Evolutionary conservation across 306 rosid species (phyloP), one percentile per base, ranked within the genome.

Genomic region (Pyrus bretschneideri): DNA sequence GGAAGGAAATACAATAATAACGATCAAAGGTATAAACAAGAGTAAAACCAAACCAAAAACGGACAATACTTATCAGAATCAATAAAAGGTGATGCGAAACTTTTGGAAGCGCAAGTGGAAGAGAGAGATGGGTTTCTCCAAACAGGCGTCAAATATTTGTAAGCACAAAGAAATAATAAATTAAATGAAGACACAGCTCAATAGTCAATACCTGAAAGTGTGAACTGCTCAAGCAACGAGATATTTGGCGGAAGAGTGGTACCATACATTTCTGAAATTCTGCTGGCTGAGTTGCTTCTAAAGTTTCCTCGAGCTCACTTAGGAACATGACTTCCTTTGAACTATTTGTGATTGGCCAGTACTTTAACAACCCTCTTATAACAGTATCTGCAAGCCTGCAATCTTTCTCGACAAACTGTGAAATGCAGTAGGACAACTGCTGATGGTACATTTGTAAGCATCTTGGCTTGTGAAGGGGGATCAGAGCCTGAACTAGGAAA

Each of bases 391-490:
- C 82, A 73, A 89, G 93, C 81, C 83, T 87, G 78, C 76, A 55
- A 74, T 89, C 91, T 61, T 89, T 89, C 76, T 89, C 91, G 57
- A 89, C 85, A 72, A 89, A 89, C 78, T 85, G 93, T 1, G 82
- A 35, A 65, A 89, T 84, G 86, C 89, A 89, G 69, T 82, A 89
- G 14, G 91, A 87, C 78, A 89, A 72, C 86, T 85, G 91, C 81
- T 89, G 91, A 78, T 89, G 93, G 74, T 85, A 89, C 87, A 85
- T 87, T 13, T 83, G 83, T 57, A 89, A 80, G 86, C 87, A 83
- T 77, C 84, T 87, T 40, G 93, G 93, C 76, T 89, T 89, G 59
- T 89, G 93, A 68, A 89, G 93, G 29, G 93, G 89, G 78, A 89
- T 87, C 75, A 89, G 80, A 67, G 85, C 89, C 72, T 89, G 89